Evolutionary conservation across 768 basidiomycete genomes (phyloP).

Genomic region (Aureoboletus auriporus): DNA sequence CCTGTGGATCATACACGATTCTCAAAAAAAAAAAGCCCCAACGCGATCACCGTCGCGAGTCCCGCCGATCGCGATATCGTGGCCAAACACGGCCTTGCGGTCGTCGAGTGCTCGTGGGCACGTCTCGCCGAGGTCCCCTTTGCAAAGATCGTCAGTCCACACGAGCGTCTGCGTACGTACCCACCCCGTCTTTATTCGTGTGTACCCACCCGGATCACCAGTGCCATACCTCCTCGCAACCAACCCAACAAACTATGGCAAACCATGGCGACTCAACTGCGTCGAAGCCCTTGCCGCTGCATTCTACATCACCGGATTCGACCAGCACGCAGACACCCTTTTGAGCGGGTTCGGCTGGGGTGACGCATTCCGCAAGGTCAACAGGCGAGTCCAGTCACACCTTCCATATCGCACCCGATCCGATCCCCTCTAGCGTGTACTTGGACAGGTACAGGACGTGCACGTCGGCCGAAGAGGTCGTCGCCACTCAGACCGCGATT

Average conservation of each 20-base stretch:
- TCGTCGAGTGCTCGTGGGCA: conserved; percentile 99
- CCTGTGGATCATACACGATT: background rate
- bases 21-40: conserved; percentile 52
- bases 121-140: conserved; percentile 94
- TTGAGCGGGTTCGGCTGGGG: conserved; percentile 90
- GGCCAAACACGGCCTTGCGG: conserved; percentile 72
- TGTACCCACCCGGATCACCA: conserved; percentile 27
- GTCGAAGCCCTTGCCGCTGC: conserved; percentile 93
- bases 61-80: conserved; percentile 85
- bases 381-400: conserved; percentile 43
- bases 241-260: conserved; percentile 97
- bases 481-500: conserved; percentile 58
- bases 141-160: conserved; percentile 85
- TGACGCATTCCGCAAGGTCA: conserved; percentile 80
- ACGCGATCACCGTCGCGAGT: conserved; percentile 72
- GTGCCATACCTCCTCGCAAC: conserved; percentile 95
- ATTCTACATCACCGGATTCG: conserved; percentile 90
- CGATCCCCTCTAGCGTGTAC: conserved; percentile 29
- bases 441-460: conserved; percentile 79
- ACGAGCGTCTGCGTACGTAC: conserved; percentile 86
- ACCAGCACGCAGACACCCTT: conserved; percentile 72
- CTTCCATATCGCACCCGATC: background rate
- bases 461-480: conserved; percentile 53
- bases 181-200: too few species aligned
- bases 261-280: conserved; percentile 94